Base-by-base conservation (phyloP, 768 basidiomycete genomes). In the Boletus speciosus region DNA sequence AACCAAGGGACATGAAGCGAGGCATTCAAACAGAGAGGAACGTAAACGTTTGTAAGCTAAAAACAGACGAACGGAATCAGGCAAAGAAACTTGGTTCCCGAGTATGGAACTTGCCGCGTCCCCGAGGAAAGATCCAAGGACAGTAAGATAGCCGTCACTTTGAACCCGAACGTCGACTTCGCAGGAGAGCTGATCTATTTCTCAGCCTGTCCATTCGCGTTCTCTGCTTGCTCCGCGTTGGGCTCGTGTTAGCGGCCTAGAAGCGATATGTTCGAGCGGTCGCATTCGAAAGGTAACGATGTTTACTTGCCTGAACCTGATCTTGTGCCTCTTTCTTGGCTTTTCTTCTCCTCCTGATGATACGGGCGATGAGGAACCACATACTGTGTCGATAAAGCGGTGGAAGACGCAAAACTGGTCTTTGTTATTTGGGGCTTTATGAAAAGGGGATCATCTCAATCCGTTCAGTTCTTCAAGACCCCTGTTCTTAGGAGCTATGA, bases 361-460 rank as follows among this genome's bases (percentile, higher is more conserved):
- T 5, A 19, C 59, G 59, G 3, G 49, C 46, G 32, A 61, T 14
- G 23, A 40, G 1, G 47, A 61, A 39, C 54, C 59, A 56, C 58
- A 60, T 60, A 11, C 1, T 49, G 23, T 19, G 15, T 39, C 2
- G 19, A 19, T 21, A 48, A 36, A 15, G n/a, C 5, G 25, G 25
- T 36, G 40, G 19, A 10, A 23, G n/a, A 16, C 6, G n/a, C 12
- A 1, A 14, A 32, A 8, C 29, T 29, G 21, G 25, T 12, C 12
- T 5, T 14, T 19, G 19, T 19, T 19, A 19, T 19, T 19, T 19
- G 19, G 19, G 19, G 19, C 19, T 35, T 29, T 51, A 5, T 53
- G 11, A 44, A 49, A 35, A 43, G 36, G 38, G 36, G 29, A 11
- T 47, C 25, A 47, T 38, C 19, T 11, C 23, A 23, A 31, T 25